These are phyloP conservation scores for Jaltomata sinuosa DNA, from an alignment of 257 asterid species.

Conservation along the genomic window DNA sequence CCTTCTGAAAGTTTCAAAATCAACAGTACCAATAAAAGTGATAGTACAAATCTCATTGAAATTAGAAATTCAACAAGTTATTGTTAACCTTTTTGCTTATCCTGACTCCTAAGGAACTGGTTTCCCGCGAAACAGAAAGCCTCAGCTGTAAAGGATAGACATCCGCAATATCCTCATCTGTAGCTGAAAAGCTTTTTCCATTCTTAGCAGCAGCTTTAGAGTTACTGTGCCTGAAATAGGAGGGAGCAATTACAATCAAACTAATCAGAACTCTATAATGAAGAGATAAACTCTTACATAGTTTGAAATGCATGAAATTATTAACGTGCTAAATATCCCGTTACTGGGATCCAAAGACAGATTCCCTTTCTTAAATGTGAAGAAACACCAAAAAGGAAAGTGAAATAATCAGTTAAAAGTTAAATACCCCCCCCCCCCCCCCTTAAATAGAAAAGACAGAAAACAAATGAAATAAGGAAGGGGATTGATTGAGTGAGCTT, in stretches of 20 bases:
- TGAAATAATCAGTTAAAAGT: background rate
- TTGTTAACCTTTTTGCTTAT: slow-evolving; percentile 75
- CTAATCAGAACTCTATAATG: background rate
- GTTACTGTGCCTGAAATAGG: slow-evolving; percentile 71
- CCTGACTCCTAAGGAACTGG: slow-evolving; percentile 57
- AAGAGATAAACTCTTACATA: background rate
- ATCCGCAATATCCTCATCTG: slow-evolving; percentile 83
- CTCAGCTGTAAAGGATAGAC: slow-evolving; percentile 86
- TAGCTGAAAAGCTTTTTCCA: slow-evolving; percentile 39
- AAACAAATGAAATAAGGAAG: background rate
- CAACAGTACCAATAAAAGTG: background rate
- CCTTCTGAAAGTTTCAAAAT: background rate
- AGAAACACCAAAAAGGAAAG: background rate
- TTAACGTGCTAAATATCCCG: background rate
- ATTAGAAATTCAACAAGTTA: slow-evolving; percentile 6
- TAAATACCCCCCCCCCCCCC: background rate
- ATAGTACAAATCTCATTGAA: background rate
- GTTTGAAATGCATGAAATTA: background rate
- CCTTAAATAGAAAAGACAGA: background rate
- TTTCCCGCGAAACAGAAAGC: slow-evolving; percentile 63
- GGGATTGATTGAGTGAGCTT: background rate
- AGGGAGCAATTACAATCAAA: background rate
- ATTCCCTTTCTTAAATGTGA: background rate
- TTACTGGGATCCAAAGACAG: background rate
- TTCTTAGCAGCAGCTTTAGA: slow-evolving; percentile 52